Evolutionary conservation across 2,329 filamentous ascomycete species (phyloP), one percentile per base, ranked within the genome.

Genomic region (Chrysosporium keratinophilum): DNA sequence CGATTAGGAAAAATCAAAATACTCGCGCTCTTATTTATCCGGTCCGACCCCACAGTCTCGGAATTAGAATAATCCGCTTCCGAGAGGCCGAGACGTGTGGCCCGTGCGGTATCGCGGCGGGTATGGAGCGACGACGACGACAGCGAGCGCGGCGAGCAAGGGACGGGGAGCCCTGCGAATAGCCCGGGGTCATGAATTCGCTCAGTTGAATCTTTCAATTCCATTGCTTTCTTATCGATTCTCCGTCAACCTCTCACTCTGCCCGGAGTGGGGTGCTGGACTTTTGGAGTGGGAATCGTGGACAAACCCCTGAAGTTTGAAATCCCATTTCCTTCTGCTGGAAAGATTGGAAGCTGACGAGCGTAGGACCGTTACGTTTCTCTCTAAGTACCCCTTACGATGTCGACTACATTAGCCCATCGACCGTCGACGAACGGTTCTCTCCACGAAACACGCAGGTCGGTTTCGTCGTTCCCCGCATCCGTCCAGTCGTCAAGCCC

Each of bases 401-500:
- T 71, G 68, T 62, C 65, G 54, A 64, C 63, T 44, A 62, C 64
- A 19, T 59, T 73, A 33, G 66, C 71, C 11, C 69, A 68, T 59
- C 68, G 68, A 56, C 67, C 70, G 31, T 67, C 70, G 14, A 70
- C 64, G 14, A 64, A 69, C 52, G 67, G 68, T 55, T 67, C 66
- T 20, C 63, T 63, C 42, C 65, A 64, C 48, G 66, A 67, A 61
- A 62, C 73, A 55, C 72, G 76, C 62, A 76, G 78, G 41, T 85
- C 83, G n/a, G 71, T 85, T 46, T 79, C 81, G 23, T 84, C 82
- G 41, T 81, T 84, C 63, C 71, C 73, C 15, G 76, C 81, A 33
- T 73, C 78, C 10, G 56, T 60, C 50, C 57, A 63, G 41, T 62
- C 69, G 28, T 64, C 65, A 34, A 65, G 65, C 43, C 63, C 68